Base-by-base conservation (phyloP, 306 rosid genomes). In the Castanea crenata region DNA sequence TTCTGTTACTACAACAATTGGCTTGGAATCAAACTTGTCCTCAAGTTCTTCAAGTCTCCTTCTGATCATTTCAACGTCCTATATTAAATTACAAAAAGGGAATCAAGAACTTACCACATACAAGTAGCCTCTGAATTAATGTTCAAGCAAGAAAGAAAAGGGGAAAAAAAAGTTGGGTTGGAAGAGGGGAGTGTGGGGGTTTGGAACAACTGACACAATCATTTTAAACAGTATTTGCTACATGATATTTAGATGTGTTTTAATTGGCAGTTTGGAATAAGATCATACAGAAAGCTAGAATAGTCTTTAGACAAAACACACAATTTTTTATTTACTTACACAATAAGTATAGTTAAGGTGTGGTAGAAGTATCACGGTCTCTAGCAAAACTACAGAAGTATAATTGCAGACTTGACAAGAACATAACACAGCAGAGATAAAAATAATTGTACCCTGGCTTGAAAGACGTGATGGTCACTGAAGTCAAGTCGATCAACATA, bases 381-480 rank as follows among this genome's bases (percentile, higher is more conserved):
- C 32, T 23, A 23, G 32, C 32, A 59, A 9, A 21, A 25, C 65
- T 59, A 59, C 65, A 59, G 2, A 35, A n/a, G 52, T 10, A 68
- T 23, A 19, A 68, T 8, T 11, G 27, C 29, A 19, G 25, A 9
- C 18, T 34, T 19, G 52, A 19, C 72, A 68, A 35, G 72, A 68
- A 21, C 21, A 12, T 35, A 67, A 67, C 6, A 67, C 2, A 23
- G 29, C 72, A 35, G 51, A 68, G 51, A 68, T 57, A 51, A 61
- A 80, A 69, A 77, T 35, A 73, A 64, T 61, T 52, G 23, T 84
- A 92, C 99, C 96, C 21, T 82, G 78, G 74, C 51, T 84, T 85
- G 83, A 88, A 88, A 91, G 75, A 15, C 76, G 77, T 91, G 96
- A 78, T 95, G 99, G 82, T 95, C 99, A 73, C 89, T 90, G 87